These are phyloP conservation scores for Clitopilus passeckerianus DNA, from an alignment of 768 basidiomycete genomes.

Conservation along the genomic window DNA sequence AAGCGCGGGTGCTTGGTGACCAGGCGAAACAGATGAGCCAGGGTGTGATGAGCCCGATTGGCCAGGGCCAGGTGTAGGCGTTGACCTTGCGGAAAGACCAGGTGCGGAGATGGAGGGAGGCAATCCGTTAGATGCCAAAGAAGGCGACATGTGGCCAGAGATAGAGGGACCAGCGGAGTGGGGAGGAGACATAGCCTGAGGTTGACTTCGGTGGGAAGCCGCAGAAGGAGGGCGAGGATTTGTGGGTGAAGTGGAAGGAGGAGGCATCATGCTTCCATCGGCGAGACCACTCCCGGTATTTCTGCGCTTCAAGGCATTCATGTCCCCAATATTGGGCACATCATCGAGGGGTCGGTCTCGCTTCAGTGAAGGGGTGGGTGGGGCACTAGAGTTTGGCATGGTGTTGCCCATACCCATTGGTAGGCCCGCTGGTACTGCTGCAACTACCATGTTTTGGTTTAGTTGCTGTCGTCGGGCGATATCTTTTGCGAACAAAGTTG, in stretches of 20 bases:
- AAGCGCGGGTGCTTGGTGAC: slow-evolving; percentile 11
- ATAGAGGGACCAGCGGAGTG: slow-evolving; percentile 15
- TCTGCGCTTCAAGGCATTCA: neutral
- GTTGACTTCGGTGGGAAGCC: slow-evolving; percentile 41
- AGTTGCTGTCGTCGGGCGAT: slow-evolving; percentile 38
- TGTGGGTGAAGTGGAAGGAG: slow-evolving; percentile 35
- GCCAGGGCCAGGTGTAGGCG: slow-evolving; percentile 11
- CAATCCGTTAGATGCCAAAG: neutral
- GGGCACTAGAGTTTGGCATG: neutral
- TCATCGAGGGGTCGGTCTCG: slow-evolving; percentile 57
- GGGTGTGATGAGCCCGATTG: slow-evolving; percentile 3
- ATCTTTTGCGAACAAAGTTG: slow-evolving; percentile 58
- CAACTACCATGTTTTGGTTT: neutral
- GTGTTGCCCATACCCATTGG: neutral
- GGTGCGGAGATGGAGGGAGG: neutral
- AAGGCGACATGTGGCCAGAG: neutral
- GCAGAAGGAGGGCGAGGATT: slow-evolving; percentile 62
- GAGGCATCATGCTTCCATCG: neutral
- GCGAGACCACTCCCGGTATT: neutral
- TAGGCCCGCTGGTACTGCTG: slow-evolving; percentile 2
- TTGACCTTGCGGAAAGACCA: slow-evolving; percentile 7
- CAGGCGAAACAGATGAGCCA: slow-evolving; percentile 15
- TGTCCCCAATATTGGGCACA: neutral
- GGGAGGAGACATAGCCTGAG: slow-evolving; percentile 30
- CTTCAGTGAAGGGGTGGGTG: slow-evolving; percentile 36